These are phyloP conservation scores for Plasmodium relictum DNA, from an alignment of 169 alveolate species.

Conservation along the genomic window DNA sequence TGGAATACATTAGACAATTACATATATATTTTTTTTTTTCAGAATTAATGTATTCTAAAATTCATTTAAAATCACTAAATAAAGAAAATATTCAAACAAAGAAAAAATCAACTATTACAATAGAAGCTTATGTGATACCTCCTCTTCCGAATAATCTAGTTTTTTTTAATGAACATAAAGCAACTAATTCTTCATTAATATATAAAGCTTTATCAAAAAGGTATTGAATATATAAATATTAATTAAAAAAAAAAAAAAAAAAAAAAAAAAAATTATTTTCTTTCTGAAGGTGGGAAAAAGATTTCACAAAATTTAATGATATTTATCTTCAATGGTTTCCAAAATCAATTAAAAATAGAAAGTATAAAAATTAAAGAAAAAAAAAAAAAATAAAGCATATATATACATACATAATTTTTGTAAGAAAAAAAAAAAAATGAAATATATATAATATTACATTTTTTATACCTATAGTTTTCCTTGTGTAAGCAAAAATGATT, in stretches of 20 bases:
- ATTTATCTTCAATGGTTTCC: constrained; percentile 87
- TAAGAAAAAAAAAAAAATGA: too few species aligned
- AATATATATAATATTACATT: background rate
- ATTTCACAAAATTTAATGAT: constrained; percentile 86
- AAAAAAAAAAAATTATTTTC: background rate
- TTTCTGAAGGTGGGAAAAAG: constrained; percentile 84
- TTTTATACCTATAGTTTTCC: constrained; percentile 36
- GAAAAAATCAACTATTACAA: constrained; percentile 80
- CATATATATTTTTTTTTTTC: background rate
- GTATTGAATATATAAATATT: background rate
- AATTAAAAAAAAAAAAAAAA: background rate
- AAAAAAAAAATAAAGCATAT: background rate
- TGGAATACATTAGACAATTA: background rate
- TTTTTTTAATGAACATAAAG: constrained; percentile 79
- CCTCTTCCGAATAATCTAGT: constrained; percentile 84
- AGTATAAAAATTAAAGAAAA: constrained; percentile 16
- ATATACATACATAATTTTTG: background rate
- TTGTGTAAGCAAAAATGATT: constrained; percentile 76
- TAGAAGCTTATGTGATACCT: constrained; percentile 85
- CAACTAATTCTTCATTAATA: constrained; percentile 73
- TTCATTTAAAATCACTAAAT: constrained; percentile 60
- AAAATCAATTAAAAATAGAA: constrained; percentile 80
- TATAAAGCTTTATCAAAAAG: constrained; percentile 78
- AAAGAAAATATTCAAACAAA: constrained; percentile 58
- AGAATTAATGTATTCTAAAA: constrained; percentile 72